Percentiles rank a stretch among this genome's conserved stretches.
These are phyloP conservation scores for Abrus precatorius DNA, from an alignment of 306 rosid species.

Conservation along the genomic window DNA sequence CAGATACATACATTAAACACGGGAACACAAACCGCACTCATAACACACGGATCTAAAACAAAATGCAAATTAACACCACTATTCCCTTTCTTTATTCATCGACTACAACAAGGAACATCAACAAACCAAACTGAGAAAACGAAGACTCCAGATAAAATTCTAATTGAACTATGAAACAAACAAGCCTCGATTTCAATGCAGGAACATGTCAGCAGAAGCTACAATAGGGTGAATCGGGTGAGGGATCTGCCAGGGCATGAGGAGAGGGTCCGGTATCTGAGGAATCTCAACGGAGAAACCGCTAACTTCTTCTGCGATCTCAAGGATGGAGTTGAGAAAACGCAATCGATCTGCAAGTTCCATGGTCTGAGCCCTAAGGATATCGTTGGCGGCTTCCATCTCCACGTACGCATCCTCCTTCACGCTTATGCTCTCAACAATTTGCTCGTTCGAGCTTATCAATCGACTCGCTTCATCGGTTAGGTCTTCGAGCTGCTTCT, in stretches of 20 bases:
- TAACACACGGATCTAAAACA: not conserved
- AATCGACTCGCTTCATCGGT: slow-evolving; percentile 60
- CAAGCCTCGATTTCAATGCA: slow-evolving; percentile 50
- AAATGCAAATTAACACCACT: slow-evolving; percentile 1
- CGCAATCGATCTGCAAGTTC: slow-evolving; percentile 73
- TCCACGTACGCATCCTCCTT: slow-evolving; percentile 63
- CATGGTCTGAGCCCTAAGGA: slow-evolving; percentile 70
- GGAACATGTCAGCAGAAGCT: slow-evolving; percentile 64
- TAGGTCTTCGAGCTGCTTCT: slow-evolving; percentile 83
- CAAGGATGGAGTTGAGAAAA: slow-evolving; percentile 73
- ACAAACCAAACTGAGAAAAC: not conserved
- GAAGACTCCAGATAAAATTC: not conserved
- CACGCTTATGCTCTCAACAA: slow-evolving; percentile 56
- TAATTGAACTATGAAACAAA: not conserved
- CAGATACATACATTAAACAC: not conserved
- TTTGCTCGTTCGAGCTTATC: slow-evolving; percentile 50
- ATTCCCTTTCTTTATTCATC: not conserved
- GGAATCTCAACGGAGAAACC: slow-evolving; percentile 70
- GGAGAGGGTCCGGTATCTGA: slow-evolving; percentile 69
- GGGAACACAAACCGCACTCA: not conserved
- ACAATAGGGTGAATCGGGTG: slow-evolving; percentile 56
- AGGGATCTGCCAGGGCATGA: slow-evolving; percentile 77
- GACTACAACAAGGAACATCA: not conserved
- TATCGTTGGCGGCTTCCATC: slow-evolving; percentile 66
- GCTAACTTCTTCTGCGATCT: slow-evolving; percentile 68